Percentiles rank a stretch among this genome's conserved stretches.
phyloP scores from a whole-genome alignment of 768 basidiomycete species.

The Pleurotus citrinopileatus region DNA sequence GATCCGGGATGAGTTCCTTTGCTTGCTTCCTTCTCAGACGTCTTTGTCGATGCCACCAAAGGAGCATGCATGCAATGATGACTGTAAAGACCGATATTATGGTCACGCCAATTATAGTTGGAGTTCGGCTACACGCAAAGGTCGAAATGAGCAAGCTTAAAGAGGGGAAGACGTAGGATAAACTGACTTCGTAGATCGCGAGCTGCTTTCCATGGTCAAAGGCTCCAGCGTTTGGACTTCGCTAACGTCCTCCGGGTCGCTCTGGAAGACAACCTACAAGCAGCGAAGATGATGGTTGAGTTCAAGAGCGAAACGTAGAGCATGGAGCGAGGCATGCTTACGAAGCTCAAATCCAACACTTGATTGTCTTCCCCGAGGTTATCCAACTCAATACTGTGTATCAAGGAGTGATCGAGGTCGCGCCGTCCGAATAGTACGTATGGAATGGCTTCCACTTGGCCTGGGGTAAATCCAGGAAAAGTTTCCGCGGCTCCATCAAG shows the following conservation, averaged over 20 bases:
- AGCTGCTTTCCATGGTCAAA: not conserved
- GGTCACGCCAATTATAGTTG: not conserved
- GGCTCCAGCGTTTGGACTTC: not conserved
- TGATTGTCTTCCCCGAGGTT: constrained; percentile 6
- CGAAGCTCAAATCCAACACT: constrained; percentile 7
- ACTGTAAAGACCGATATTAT: not conserved
- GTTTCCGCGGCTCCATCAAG: constrained; percentile 4
- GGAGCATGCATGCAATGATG: constrained; percentile 1
- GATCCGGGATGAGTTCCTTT: constrained; percentile 2
- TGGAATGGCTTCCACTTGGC: not conserved
- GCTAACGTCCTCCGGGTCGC: not conserved
- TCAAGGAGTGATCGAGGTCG: not conserved
- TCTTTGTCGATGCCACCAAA: constrained; percentile 2
- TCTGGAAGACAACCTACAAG: constrained; percentile 27
- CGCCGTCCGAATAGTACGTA: not conserved
- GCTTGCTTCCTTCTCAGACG: not conserved
- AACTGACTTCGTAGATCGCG: not conserved
- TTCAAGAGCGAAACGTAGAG: constrained; percentile 27
- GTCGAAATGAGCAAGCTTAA: not conserved
- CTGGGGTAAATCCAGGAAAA: constrained; percentile 7
- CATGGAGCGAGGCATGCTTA: constrained; percentile 22
- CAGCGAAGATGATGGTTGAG: constrained; percentile 39
- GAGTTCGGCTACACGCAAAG: not conserved
- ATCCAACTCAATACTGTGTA: not conserved
- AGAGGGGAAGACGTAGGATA: too few relatives aligned